Conservation (phyloP, 768 basidiomycete genomes). For the Auricularia sp. region DNA sequence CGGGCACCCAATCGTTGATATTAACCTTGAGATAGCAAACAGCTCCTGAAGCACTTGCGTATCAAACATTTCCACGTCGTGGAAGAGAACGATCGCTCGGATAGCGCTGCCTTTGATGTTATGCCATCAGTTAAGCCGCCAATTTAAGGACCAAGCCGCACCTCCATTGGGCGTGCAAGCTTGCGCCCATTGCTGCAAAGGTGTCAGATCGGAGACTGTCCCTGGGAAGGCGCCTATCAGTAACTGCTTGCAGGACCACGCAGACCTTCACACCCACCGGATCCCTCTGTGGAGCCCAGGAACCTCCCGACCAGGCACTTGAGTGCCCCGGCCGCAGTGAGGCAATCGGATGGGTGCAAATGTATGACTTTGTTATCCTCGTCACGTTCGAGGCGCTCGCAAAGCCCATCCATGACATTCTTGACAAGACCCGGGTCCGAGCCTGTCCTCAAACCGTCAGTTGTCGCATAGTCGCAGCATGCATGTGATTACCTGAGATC, state of each 20-base stretch:
- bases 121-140: not conserved
- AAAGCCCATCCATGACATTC: conserved; percentile 37
- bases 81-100: conserved; percentile 50
- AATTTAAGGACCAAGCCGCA: conserved; percentile 14
- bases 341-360: conserved; percentile 48
- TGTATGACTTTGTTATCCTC: conserved; percentile 27
- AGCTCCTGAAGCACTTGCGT: conserved; percentile 52
- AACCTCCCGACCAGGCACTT: conserved; percentile 46
- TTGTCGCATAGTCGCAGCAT: not conserved
- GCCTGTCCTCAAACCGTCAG: not conserved
- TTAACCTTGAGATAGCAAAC: conserved; percentile 61
- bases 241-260: not conserved
- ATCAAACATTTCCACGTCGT: conserved; percentile 70
- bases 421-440: conserved; percentile 36
- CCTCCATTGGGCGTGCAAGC: conserved; percentile 29
- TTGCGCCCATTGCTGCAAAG: conserved; percentile 52
- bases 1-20: not conserved
- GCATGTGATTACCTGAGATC: conserved; percentile 36
- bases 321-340: conserved; percentile 42
- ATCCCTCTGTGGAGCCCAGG: conserved; percentile 26
- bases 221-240: conserved; percentile 20
- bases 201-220: conserved; percentile 50
- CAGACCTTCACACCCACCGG: conserved; percentile 6
- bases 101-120: conserved; percentile 11
- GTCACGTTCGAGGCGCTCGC: conserved; percentile 16